These are phyloP conservation scores for Urostyla sp. DNA, from an alignment of 73 alveolate genomes.

Conservation along the genomic window DNA sequence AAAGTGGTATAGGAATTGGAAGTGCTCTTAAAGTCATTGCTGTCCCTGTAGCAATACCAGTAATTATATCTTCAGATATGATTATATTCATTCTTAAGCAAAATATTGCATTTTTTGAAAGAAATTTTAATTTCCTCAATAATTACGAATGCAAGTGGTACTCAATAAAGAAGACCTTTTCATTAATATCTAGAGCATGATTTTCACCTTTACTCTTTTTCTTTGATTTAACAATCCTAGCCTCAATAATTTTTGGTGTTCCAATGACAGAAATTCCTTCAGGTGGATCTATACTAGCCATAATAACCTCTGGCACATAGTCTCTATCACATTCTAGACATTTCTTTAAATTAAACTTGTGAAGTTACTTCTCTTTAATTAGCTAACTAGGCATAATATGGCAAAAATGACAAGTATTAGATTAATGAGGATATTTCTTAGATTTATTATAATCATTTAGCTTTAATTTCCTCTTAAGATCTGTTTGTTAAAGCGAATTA, in stretches of 20 bases:
- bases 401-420: slow-evolving; percentile 41
- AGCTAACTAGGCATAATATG: slow-evolving; percentile 8
- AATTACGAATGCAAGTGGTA: slow-evolving; percentile 48
- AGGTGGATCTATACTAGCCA: slow-evolving; percentile 64
- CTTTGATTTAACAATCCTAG: slow-evolving; percentile 26
- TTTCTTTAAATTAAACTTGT: slow-evolving; percentile 4
- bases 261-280: slow-evolving; percentile 38
- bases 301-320: slow-evolving; percentile 56
- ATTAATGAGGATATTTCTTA: too few species aligned
- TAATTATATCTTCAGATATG: slow-evolving; percentile 26
- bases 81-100: slow-evolving; percentile 31
- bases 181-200: slow-evolving; percentile 43
- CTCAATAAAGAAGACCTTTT: slow-evolving; percentile 54
- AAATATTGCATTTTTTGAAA: slow-evolving; percentile 46
- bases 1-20: slow-evolving; percentile 43
- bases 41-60: slow-evolving; percentile 55
- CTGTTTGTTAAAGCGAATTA: not conserved
- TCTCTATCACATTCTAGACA: slow-evolving; percentile 58
- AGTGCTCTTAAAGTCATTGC: slow-evolving; percentile 46
- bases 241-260: slow-evolving; percentile 37
- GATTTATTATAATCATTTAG: too few species aligned
- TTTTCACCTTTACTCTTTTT: slow-evolving; percentile 55
- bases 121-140: slow-evolving; percentile 49
- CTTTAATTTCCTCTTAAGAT: too few species aligned
- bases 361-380: not conserved